These are phyloP conservation scores for Globisporangium polare DNA, from an alignment of 352 stramenopile genomes.

Conservation along the genomic window DNA sequence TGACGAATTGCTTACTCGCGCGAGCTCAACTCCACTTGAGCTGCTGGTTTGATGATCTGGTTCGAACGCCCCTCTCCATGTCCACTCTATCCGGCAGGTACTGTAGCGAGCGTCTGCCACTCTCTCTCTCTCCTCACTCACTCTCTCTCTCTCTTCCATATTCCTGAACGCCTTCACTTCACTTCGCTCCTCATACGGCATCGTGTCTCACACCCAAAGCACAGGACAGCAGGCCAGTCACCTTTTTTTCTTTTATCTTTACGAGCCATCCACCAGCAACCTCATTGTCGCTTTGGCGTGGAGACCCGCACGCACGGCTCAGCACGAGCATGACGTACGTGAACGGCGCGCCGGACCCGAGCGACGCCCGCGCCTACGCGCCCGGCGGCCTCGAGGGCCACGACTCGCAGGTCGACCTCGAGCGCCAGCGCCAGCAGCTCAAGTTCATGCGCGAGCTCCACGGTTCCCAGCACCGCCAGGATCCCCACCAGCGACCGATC, in stretches of 20 bases:
- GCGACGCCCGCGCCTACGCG: constrained; percentile 3
- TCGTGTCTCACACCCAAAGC: background rate
- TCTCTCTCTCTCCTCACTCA: background rate
- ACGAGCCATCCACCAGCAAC: background rate
- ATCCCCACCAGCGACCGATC: background rate
- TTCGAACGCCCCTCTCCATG: background rate
- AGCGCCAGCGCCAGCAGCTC: constrained; percentile 7
- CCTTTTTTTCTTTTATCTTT: too few species aligned
- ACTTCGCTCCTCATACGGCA: too few species aligned
- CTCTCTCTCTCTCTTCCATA: constrained; percentile 1
- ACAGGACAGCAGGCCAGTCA: too few species aligned
- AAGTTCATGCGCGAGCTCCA: constrained; percentile 7
- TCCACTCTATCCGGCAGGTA: too few species aligned
- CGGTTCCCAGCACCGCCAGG: background rate
- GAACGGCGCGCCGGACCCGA: background rate
- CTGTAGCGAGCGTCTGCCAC: constrained; percentile 2
- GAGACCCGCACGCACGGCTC: background rate
- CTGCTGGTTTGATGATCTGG: background rate
- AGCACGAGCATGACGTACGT: constrained; percentile 4
- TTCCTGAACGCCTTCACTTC: background rate
- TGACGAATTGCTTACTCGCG: constrained; percentile 1
- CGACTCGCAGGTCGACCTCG: background rate
- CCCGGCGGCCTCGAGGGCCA: constrained; percentile 1
- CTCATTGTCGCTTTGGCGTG: constrained; percentile 4
- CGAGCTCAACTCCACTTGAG: constrained; percentile 4